Evolutionary conservation across 192 early-diverging fungal species (phyloP), one percentile per base, ranked within the genome.

Genomic region (Linnemannia schmuckeri): DNA sequence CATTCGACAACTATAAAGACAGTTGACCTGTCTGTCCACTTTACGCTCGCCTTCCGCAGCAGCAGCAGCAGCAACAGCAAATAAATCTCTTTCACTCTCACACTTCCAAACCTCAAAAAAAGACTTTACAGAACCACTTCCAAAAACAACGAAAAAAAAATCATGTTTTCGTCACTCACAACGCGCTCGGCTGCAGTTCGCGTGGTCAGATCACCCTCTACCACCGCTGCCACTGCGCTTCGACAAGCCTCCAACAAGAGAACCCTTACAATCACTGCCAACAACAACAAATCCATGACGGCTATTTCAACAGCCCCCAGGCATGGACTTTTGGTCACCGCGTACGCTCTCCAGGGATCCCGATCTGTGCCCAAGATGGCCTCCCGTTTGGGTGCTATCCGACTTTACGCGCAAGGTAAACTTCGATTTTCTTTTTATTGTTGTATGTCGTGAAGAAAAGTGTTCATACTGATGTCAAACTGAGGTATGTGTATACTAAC

Each of bases 391-490:
- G 83, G 78, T 74, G 78, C 79, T 68, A 42, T 76, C 69, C 78
- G 83, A 41, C 54, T 74, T 27, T 86, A 86, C 70, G 70, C 76
- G 47, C 77, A 79, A 66, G 83, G 83, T 86, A 74, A 49, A 52
- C n/a, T 4, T 9, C 2, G 13, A 24, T 55, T 27, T 17, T 37
- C 33, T 4, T 9, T 44, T 22, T 74, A 7, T 54, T 33, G 15
- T 61, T 3, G 0, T 69, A 54, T 46, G n/a, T 35, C 33, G 8
- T n/a, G 35, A 41, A 15, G 18, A 37, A 37, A 41, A 22, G 10
- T 35, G 55, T 8, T 13, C 13, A 38, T 41, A 24, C 30, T 13
- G 44, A 15, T 46, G 44, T 13, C 44, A 46, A 22, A 71, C 33
- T 12, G 18, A 38, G 7, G 49, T 33, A 52, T 13, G 10, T 8